Evolutionary conservation across 805 yeast genomes (phyloP), one percentile per base, ranked within the genome.

Genomic region (Jamesozyma rosinii): DNA sequence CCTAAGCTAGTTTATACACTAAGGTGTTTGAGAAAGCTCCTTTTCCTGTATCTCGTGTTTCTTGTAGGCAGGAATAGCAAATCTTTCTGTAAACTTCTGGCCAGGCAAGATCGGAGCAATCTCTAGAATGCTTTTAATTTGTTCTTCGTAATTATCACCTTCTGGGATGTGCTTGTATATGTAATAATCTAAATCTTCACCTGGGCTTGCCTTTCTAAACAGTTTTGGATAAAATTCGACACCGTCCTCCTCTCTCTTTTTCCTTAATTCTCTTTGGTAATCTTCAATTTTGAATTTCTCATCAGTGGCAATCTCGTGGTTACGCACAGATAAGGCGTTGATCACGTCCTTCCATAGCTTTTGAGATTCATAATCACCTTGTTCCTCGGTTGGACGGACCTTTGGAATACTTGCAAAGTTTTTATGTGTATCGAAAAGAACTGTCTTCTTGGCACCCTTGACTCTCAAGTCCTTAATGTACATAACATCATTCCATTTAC

Each of bases 401-500:
- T 66, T 66, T 24, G 97, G 97, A 43, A 66, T 68, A 27, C 66
- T 49, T 1, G 79, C 78, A 1, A 50, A 53, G 2, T 85, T 72
- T 22, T 67, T 67, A n/a, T 53, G 53, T 4, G 92, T 79, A 54
- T 83, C 84, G 49, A 81, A 76, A 27, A 83, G 72, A 4, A 71
- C 68, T 5, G 67, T 58, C 45, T 74, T 72, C 44, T 74, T 66
- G 27, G 74, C 67, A 21, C 48, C 44, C 3, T 71, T 70, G 9
- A 41, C 27, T 41, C 61, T 59, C 38, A 72, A 49, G 49, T 78
- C 70, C 56, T 77, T 81, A 39, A 88, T 75, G 44, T 79, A 73
- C 75, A 92, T 80, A 1, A 78, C 68, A 48, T 81, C 95, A 64
- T 88, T 87, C 98, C 98, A 92, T 64, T 92, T 90, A 13, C 98